phyloP scores from a whole-genome alignment of 352 stramenopile species.

The Pythium dissimile region DNA sequence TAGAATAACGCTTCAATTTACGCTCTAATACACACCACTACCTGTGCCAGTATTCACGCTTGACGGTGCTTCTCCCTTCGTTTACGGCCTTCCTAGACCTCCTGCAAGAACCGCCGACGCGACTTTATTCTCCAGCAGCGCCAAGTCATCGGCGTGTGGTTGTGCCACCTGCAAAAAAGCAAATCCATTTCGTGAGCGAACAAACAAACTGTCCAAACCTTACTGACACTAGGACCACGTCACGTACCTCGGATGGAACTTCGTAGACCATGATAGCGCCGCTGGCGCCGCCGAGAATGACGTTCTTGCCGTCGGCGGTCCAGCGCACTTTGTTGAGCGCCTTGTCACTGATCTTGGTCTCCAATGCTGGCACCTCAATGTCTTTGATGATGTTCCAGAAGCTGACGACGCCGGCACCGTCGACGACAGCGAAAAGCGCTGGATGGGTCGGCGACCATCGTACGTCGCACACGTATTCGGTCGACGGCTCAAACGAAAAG shows the following conservation, averaged over 20 bases:
- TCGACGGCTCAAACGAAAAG: slow-evolving; percentile 83
- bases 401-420: slow-evolving; percentile 64
- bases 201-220: not conserved
- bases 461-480: slow-evolving; percentile 87
- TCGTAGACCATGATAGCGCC: slow-evolving; percentile 77
- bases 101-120: slow-evolving; percentile 42
- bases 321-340: slow-evolving; percentile 85
- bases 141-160: slow-evolving; percentile 57
- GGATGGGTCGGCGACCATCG: slow-evolving; percentile 80
- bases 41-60: not conserved
- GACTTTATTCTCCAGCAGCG: slow-evolving; percentile 62
- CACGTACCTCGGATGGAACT: slow-evolving; percentile 66
- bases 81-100: slow-evolving; percentile 41
- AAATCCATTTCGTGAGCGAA: not conserved
- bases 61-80: not conserved
- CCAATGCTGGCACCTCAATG: slow-evolving; percentile 66
- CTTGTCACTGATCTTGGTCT: slow-evolving; percentile 64
- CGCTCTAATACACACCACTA: no score
- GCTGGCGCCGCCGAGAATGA: slow-evolving; percentile 76
- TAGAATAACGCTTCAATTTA: no score
- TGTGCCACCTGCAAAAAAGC: slow-evolving; percentile 45
- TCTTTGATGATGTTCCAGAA: slow-evolving; percentile 87
- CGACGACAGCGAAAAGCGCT: slow-evolving; percentile 78
- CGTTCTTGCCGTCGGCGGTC: slow-evolving; percentile 69
- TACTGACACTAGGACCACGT: not conserved